phyloP scores from a whole-genome alignment of 768 basidiomycete species.

The Hericium rajendrae region DNA sequence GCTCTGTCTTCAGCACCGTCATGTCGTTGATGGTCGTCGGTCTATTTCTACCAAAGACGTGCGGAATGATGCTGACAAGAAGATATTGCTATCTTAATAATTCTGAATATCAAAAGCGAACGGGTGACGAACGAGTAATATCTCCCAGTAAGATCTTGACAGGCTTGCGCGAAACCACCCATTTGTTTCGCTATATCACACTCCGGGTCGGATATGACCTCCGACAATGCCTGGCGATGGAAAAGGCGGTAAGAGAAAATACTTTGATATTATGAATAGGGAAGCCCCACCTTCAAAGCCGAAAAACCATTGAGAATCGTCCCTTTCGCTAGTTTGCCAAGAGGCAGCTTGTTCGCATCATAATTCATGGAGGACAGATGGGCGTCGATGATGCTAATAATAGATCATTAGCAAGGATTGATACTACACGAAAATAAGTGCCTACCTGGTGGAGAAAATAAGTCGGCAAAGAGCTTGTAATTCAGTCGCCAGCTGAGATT shows the following conservation, averaged over 20 bases:
- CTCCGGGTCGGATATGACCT: slow-evolving; percentile 39
- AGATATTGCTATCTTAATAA: background rate
- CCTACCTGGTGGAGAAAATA: slow-evolving; percentile 42
- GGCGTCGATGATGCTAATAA: slow-evolving; percentile 38
- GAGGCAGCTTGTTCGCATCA: slow-evolving; percentile 54
- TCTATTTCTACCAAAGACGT: slow-evolving; percentile 44
- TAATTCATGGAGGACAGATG: slow-evolving; percentile 55
- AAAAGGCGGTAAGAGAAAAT: background rate
- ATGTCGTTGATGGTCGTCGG: slow-evolving; percentile 35
- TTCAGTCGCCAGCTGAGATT: slow-evolving; percentile 33
- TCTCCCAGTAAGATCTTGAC: slow-evolving; percentile 35
- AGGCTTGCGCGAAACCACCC: slow-evolving; percentile 31
- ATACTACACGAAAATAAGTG: background rate
- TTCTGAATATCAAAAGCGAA: background rate
- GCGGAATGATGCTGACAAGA: slow-evolving; percentile 44
- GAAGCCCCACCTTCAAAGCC: slow-evolving; percentile 39
- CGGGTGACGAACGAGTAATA: slow-evolving; percentile 45
- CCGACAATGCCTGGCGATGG: slow-evolving; percentile 16
- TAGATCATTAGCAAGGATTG: background rate
- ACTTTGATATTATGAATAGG: background rate
- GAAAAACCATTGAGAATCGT: slow-evolving; percentile 51
- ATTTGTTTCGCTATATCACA: slow-evolving; percentile 27
- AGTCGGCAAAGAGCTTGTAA: slow-evolving; percentile 41
- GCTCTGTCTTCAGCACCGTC: slow-evolving; percentile 38
- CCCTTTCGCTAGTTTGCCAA: slow-evolving; percentile 54